These are phyloP conservation scores for Millerozyma acaciae DNA, from an alignment of 805 yeast genomes.

Conservation along the genomic window DNA sequence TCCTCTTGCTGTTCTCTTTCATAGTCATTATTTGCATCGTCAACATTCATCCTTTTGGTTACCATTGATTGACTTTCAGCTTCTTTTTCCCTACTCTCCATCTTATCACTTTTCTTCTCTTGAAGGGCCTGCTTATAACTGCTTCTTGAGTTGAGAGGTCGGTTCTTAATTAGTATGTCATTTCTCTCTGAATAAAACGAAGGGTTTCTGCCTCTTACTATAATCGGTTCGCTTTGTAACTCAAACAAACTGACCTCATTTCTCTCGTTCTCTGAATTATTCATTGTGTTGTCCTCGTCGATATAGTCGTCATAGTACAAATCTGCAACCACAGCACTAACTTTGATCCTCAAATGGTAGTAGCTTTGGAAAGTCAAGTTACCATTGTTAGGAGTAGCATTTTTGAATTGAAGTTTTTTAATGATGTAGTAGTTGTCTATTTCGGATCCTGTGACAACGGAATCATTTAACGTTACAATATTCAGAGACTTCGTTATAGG, in stretches of 20 bases:
- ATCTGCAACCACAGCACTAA: slow-evolving; percentile 36
- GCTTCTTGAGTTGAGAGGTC: slow-evolving; percentile 15
- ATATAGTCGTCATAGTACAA: slow-evolving; percentile 35
- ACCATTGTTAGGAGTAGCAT: slow-evolving; percentile 51
- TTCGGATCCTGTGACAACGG: slow-evolving; percentile 15
- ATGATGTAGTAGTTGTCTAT: slow-evolving; percentile 31
- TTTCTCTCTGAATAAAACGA: slow-evolving; percentile 53
- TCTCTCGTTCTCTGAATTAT: slow-evolving; percentile 16
- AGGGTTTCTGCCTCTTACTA: slow-evolving; percentile 60
- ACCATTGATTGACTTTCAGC: background rate
- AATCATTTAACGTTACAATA: slow-evolving; percentile 24
- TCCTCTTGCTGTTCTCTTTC: slow-evolving; percentile 9
- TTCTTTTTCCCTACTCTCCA: background rate
- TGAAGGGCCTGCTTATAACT: slow-evolving; percentile 11
- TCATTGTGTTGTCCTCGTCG: slow-evolving; percentile 23
- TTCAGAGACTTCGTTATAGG: slow-evolving; percentile 20
- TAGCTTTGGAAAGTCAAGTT: slow-evolving; percentile 44
- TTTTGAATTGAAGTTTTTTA: slow-evolving; percentile 45
- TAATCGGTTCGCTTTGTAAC: slow-evolving; percentile 42
- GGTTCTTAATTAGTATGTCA: slow-evolving; percentile 40
- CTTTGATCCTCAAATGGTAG: slow-evolving; percentile 34
- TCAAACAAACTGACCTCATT: slow-evolving; percentile 31
- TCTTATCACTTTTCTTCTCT: background rate
- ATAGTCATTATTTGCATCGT: slow-evolving; percentile 4
- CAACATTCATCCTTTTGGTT: background rate